Evolutionary conservation across 1,284 basidiomycete species (phyloP).

Genomic region (Ustilago loliicola): DNA sequence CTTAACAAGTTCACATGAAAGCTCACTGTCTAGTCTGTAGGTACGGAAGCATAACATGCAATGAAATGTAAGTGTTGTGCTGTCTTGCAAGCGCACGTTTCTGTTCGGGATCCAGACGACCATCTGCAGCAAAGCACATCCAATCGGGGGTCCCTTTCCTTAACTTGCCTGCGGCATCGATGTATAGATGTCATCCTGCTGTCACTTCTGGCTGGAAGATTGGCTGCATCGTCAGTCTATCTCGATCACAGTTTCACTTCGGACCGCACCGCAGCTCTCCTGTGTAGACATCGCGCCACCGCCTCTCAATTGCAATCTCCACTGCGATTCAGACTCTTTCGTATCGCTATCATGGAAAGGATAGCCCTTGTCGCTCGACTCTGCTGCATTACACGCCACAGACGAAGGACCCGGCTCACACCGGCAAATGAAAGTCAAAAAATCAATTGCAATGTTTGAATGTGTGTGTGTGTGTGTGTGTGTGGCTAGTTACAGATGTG

Average conservation of each 20-base stretch:
- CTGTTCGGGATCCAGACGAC: background rate
- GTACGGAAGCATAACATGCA: background rate
- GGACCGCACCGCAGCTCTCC: background rate
- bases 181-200: background rate
- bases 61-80: background rate
- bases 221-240: background rate
- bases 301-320: background rate
- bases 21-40: conserved; percentile 1
- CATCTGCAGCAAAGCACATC: background rate
- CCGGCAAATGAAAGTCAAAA: conserved; percentile 8
- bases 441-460: background rate
- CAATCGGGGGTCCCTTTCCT: background rate
- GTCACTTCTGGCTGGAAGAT: background rate
- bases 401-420: background rate
- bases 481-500: conserved; percentile 12
- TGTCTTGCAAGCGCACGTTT: background rate
- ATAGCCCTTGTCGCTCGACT: background rate
- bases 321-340: background rate
- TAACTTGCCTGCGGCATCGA: background rate
- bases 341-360: no score
- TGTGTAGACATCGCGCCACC: conserved; percentile 1
- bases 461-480: background rate
- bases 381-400: background rate
- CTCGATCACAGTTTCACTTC: background rate
- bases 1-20: background rate